Percentiles rank a stretch among this genome's conserved stretches.
These are phyloP conservation scores for Pisolithus orientalis DNA, from an alignment of 768 basidiomycete species.

Conservation along the genomic window DNA sequence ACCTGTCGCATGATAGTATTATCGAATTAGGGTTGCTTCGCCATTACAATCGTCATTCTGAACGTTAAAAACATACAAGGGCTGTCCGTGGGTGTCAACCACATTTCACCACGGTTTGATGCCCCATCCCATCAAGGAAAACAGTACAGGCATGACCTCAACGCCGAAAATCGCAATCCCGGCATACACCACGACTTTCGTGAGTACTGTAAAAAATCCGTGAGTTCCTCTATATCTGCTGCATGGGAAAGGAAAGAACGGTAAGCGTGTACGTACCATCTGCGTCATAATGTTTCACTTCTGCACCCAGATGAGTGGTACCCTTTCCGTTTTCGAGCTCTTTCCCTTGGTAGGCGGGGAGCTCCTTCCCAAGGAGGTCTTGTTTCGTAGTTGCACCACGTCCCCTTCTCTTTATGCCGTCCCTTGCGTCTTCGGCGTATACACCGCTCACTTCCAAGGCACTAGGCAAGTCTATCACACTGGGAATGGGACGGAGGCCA, in stretches of 20 bases:
- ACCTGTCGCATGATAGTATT: too few species aligned
- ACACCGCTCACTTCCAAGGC: constrained; percentile 36
- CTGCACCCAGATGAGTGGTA: constrained; percentile 1
- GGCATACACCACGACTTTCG: constrained; percentile 85
- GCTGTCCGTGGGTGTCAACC: too few species aligned
- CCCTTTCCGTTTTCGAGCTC: constrained; percentile 28
- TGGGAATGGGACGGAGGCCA: constrained; percentile 68
- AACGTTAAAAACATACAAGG: too few species aligned
- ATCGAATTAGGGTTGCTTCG: too few species aligned
- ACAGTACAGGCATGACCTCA: constrained; percentile 59
- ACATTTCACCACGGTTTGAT: constrained; percentile 33
- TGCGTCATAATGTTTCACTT: constrained; percentile 75
- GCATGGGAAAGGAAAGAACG: constrained; percentile 1
- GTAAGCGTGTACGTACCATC: constrained; percentile 61
- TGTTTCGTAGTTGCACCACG: constrained; percentile 8
- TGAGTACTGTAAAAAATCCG: constrained; percentile 50
- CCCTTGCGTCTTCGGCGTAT: constrained; percentile 35
- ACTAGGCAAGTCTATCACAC: constrained; percentile 72
- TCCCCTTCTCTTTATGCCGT: constrained; percentile 22
- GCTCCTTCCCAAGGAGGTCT: constrained; percentile 4
- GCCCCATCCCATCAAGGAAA: constrained; percentile 67
- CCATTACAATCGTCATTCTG: too few species aligned
- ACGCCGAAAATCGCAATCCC: constrained; percentile 73
- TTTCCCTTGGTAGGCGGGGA: constrained; percentile 15
- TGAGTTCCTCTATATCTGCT: constrained; percentile 1